phyloP scores from a whole-genome alignment of 129 eudicot genomes.

The Centaurea solstitialis region DNA sequence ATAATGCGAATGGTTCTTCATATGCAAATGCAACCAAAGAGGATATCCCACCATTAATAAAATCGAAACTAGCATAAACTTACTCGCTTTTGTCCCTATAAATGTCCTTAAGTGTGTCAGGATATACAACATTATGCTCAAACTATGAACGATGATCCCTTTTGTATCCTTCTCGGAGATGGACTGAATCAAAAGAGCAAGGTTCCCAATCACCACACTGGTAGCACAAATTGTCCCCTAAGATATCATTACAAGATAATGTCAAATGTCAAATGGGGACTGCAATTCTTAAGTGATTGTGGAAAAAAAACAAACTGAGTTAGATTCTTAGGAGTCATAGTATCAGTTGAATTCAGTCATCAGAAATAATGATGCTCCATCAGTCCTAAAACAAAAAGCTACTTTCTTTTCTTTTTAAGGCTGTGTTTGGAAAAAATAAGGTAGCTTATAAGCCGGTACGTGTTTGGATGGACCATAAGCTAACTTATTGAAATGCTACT shows the following conservation, averaged over 20 bases:
- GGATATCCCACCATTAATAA: conserved; percentile 30
- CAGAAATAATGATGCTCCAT: neutral
- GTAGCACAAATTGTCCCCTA: conserved; percentile 24
- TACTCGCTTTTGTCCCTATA: conserved; percentile 11
- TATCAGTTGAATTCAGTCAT: neutral
- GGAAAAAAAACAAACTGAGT: neutral
- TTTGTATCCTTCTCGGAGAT: conserved; percentile 20
- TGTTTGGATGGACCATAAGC: too few species aligned
- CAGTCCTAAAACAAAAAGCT: neutral
- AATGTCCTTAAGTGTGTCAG: neutral
- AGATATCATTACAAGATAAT: neutral
- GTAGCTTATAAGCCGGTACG: too few species aligned
- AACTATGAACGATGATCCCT: conserved; percentile 18
- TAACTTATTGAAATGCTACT: too few species aligned
- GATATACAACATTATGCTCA: conserved; percentile 12
- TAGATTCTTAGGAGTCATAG: neutral
- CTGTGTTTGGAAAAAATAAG: too few species aligned
- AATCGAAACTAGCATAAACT: conserved; percentile 9
- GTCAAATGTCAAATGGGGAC: neutral
- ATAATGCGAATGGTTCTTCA: conserved; percentile 6
- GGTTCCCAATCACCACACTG: conserved; percentile 27
- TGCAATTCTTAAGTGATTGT: neutral
- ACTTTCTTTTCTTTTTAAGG: neutral
- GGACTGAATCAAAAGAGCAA: conserved; percentile 26
- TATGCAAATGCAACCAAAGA: conserved; percentile 10